A percentile compares a stretch with the other conserved stretches of the same genome.
Conservation (phyloP, 768 basidiomycete genomes). For the Chalciporus sphaerocephalus region DNA sequence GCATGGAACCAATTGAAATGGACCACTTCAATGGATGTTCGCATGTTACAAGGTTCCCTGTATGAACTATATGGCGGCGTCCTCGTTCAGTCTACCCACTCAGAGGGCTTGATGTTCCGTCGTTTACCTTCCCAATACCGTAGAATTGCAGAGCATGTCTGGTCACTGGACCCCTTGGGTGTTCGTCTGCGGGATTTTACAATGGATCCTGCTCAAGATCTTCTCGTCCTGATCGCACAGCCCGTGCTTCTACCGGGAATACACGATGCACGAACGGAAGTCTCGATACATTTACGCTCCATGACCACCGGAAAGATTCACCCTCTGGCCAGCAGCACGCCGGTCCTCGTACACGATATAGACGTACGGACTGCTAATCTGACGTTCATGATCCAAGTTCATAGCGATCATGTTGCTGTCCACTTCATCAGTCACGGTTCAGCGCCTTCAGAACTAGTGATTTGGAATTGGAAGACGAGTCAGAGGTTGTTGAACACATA, state of each 20-base stretch:
- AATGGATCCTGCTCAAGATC: constrained; percentile 65
- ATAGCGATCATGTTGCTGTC: constrained; percentile 48
- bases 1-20: constrained; percentile 41
- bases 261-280: constrained; percentile 16
- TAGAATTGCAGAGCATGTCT: constrained; percentile 42
- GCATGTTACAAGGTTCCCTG: constrained; percentile 40
- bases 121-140: constrained; percentile 48
- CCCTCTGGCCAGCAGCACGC: constrained; percentile 36
- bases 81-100: constrained; percentile 38
- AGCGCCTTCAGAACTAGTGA: constrained; percentile 42
- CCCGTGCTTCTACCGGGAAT: constrained; percentile 19
- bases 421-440: constrained; percentile 37
- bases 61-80: constrained; percentile 62
- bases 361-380: constrained; percentile 17
- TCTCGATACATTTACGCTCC: constrained; percentile 41
- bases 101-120: constrained; percentile 37
- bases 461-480: constrained; percentile 70
- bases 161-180: constrained; percentile 37
- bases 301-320: constrained; percentile 45
- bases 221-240: constrained; percentile 49
- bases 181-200: constrained; percentile 50
- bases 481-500: constrained; percentile 33
- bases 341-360: constrained; percentile 28
- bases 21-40: constrained; percentile 30
- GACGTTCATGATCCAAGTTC: constrained; percentile 52